A percentile compares a stretch with the other conserved stretches of the same genome.
phyloP scores from a whole-genome alignment of 179 eudicot species.

The Silene vulgaris region DNA sequence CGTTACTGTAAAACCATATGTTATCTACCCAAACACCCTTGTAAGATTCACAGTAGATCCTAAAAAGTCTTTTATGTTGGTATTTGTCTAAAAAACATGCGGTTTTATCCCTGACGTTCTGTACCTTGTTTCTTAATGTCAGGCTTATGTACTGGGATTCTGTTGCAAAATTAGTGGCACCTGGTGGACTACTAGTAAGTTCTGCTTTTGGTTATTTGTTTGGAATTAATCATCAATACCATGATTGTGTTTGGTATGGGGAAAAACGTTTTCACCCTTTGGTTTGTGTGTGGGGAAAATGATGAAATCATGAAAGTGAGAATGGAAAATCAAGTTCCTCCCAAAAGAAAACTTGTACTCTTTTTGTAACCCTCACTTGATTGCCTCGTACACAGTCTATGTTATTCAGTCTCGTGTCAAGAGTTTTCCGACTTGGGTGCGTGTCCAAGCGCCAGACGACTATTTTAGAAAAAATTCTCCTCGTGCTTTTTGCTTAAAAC shows the following conservation, averaged over 20 bases:
- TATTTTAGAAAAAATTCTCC: too few relatives aligned
- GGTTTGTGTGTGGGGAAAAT: background rate
- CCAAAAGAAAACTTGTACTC: background rate
- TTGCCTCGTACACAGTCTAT: background rate
- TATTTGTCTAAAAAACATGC: background rate
- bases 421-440: too few relatives aligned
- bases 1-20: background rate
- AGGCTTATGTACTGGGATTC: conserved; percentile 97
- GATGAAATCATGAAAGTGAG: background rate
- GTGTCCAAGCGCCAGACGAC: too few relatives aligned
- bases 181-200: conserved; percentile 86
- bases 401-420: background rate
- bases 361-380: background rate
- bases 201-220: conserved; percentile 2
- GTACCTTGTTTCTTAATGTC: conserved; percentile 17
- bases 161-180: conserved; percentile 61
- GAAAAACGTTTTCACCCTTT: background rate
- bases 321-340: background rate
- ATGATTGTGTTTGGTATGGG: background rate
- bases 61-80: background rate
- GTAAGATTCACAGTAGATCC: background rate
- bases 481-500: too few relatives aligned
- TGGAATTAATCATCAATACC: background rate
- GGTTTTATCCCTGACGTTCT: conserved; percentile 7
- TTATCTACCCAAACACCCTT: background rate